phyloP scores from a whole-genome alignment of 2,329 filamentous ascomycete species.

The Apiospora pterosperma region DNA sequence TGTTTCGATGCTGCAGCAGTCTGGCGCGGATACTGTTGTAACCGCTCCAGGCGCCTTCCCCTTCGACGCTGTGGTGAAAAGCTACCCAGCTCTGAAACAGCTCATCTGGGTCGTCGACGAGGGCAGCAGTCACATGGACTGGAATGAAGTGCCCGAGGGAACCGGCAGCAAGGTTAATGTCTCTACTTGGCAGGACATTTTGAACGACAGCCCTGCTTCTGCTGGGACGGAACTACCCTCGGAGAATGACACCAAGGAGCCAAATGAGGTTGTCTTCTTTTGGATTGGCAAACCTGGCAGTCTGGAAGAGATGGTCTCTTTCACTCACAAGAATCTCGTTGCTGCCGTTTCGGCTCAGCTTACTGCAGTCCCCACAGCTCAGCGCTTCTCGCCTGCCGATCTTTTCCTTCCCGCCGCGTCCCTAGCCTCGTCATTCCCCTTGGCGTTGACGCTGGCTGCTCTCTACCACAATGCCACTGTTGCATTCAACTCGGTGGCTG shows the following conservation, averaged over 20 bases:
- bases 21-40: conserved; percentile 76
- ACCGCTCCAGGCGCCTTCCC: conserved; percentile 85
- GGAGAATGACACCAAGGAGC: conserved; percentile 49
- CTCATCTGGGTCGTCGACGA: conserved; percentile 92
- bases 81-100: conserved; percentile 68
- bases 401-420: conserved; percentile 82
- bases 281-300: conserved; percentile 55
- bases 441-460: conserved; percentile 76
- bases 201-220: conserved; percentile 63
- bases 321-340: conserved; percentile 81
- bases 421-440: conserved; percentile 73
- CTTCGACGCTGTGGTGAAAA: conserved; percentile 67
- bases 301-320: conserved; percentile 71
- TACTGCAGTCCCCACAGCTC: conserved; percentile 68
- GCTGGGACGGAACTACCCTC: conserved; percentile 63
- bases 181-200: conserved; percentile 88
- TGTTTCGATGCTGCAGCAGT: conserved; percentile 67
- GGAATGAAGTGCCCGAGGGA: conserved; percentile 82
- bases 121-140: conserved; percentile 89
- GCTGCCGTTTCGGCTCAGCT: conserved; percentile 79
- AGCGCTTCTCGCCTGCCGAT: conserved; percentile 72
- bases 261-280: conserved; percentile 61
- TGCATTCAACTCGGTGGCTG: conserved; percentile 84
- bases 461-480: conserved; percentile 82
- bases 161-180: conserved; percentile 74